These are phyloP conservation scores for Brasenia schreberi DNA, from an alignment of 164 flowering plant genomes.

Conservation along the genomic window DNA sequence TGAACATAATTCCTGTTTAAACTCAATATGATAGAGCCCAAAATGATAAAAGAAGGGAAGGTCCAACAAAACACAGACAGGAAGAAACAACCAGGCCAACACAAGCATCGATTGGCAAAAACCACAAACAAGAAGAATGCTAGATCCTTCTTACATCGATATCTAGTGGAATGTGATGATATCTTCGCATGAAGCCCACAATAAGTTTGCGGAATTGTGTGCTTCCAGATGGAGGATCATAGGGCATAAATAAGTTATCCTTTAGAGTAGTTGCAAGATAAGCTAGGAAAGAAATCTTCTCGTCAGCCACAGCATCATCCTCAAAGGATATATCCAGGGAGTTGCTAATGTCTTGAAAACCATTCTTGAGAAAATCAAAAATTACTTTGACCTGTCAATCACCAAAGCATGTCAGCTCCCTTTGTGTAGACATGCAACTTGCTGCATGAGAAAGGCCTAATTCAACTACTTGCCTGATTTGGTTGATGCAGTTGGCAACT, in stretches of 20 bases:
- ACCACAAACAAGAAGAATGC: too few species aligned
- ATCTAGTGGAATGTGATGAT: conserved; percentile 75
- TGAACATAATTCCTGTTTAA: too few species aligned
- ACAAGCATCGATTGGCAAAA: too few species aligned
- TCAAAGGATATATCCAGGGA: conserved; percentile 85
- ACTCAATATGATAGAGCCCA: too few species aligned
- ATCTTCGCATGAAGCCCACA: conserved; percentile 75
- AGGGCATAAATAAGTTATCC: conserved; percentile 54
- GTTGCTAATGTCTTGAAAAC: conserved; percentile 76
- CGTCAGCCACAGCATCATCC: conserved; percentile 95
- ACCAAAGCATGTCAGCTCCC: too few species aligned
- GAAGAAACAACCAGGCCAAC: too few species aligned
- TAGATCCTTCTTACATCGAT: conserved; percentile 42
- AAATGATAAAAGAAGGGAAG: too few species aligned
- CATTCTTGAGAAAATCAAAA: conserved; percentile 85
- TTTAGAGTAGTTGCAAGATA: conserved; percentile 70
- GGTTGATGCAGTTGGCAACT: conserved; percentile 97
- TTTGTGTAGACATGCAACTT: too few species aligned
- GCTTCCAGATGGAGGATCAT: conserved; percentile 92
- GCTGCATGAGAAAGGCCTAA: too few species aligned
- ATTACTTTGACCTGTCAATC: conserved; percentile 71
- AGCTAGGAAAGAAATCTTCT: conserved; percentile 95
- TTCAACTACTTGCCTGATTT: conserved; percentile 33
- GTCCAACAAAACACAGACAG: too few species aligned
- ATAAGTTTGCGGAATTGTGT: conserved; percentile 60